Percentiles rank a stretch among this genome's conserved stretches.
phyloP scores from a whole-genome alignment of 306 rosid species.

The Trifolium pratense region DNA sequence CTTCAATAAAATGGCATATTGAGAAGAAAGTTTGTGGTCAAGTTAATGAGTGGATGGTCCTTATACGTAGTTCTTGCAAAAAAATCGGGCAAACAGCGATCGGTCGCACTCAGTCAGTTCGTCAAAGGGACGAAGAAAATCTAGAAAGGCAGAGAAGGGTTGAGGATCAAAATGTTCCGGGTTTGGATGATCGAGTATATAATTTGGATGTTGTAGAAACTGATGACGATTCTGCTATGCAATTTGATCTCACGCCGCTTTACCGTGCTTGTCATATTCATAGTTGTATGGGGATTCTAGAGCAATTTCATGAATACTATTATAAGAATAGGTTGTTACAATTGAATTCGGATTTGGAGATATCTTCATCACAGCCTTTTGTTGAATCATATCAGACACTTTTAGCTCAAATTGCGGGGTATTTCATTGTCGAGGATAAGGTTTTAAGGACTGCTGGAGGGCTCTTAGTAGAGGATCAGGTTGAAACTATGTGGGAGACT shows the following conservation, averaged over 20 bases:
- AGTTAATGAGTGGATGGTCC: slow-evolving; percentile 93
- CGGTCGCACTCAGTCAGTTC: slow-evolving; percentile 66
- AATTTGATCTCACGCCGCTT: slow-evolving; percentile 84
- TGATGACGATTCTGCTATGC: slow-evolving; percentile 70
- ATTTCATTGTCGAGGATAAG: slow-evolving; percentile 90
- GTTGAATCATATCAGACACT: slow-evolving; percentile 78
- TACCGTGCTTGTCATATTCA: slow-evolving; percentile 95
- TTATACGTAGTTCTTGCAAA: slow-evolving; percentile 80
- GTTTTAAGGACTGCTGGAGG: slow-evolving; percentile 82
- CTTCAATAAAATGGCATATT: slow-evolving; percentile 73
- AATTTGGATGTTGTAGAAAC: slow-evolving; percentile 72
- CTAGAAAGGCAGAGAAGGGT: slow-evolving; percentile 71
- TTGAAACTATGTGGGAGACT: slow-evolving; percentile 87
- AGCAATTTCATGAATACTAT: slow-evolving; percentile 85
- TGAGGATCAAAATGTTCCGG: slow-evolving; percentile 60
- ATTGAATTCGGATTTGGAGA: slow-evolving; percentile 83
- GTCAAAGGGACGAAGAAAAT: slow-evolving; percentile 82
- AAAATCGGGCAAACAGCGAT: slow-evolving; percentile 82
- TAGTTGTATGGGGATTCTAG: slow-evolving; percentile 75
- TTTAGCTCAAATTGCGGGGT: slow-evolving; percentile 90
- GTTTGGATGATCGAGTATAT: slow-evolving; percentile 55
- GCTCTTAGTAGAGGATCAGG: slow-evolving; percentile 67
- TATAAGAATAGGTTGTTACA: slow-evolving; percentile 83
- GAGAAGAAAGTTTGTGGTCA: slow-evolving; percentile 79
- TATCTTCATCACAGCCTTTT: slow-evolving; percentile 76